These are phyloP conservation scores for Danielia oregonensis DNA, from an alignment of 805 yeast genomes.

Conservation along the genomic window DNA sequence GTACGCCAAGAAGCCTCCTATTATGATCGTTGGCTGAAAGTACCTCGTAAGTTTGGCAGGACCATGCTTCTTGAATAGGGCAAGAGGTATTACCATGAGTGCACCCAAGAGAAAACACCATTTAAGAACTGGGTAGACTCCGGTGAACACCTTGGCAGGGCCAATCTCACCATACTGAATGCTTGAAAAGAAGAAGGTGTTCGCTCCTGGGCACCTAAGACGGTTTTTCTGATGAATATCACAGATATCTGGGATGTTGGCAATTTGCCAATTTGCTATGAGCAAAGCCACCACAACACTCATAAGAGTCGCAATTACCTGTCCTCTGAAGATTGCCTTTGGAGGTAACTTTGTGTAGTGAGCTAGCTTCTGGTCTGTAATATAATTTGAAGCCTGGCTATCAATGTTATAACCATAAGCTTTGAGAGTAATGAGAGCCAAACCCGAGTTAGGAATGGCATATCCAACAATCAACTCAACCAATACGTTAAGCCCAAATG, in stretches of 20 bases:
- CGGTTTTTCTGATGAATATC: conserved; percentile 32
- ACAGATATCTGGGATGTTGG: conserved; percentile 33
- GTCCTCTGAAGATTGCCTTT: conserved; percentile 31
- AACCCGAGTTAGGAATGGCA: conserved; percentile 60
- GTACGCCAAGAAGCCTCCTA: conserved; percentile 46
- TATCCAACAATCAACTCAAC: conserved; percentile 65
- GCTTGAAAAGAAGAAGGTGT: conserved; percentile 50
- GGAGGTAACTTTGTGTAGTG: conserved; percentile 27
- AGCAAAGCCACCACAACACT: conserved; percentile 31
- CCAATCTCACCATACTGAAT: conserved; percentile 56
- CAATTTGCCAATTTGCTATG: conserved; percentile 40
- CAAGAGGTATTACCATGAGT: conserved; percentile 34
- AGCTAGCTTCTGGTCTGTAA: conserved; percentile 26
- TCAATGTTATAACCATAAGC: conserved; percentile 56
- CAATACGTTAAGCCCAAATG: conserved; percentile 57
- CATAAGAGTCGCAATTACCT: conserved; percentile 33
- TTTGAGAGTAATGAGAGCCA: conserved; percentile 56
- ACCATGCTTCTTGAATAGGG: conserved; percentile 33
- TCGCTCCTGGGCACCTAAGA: conserved; percentile 41
- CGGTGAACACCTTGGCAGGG: conserved; percentile 56
- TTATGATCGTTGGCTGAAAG: conserved; percentile 53
- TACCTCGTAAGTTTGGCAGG: conserved; percentile 28
- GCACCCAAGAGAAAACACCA: conserved; percentile 60
- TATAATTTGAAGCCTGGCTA: conserved; percentile 58
- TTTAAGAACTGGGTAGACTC: conserved; percentile 49